A percentile compares a stretch with the other conserved stretches of the same genome.
Conservation (phyloP, 2,329 filamentous ascomycete species). For the Aschersonia sp. region DNA sequence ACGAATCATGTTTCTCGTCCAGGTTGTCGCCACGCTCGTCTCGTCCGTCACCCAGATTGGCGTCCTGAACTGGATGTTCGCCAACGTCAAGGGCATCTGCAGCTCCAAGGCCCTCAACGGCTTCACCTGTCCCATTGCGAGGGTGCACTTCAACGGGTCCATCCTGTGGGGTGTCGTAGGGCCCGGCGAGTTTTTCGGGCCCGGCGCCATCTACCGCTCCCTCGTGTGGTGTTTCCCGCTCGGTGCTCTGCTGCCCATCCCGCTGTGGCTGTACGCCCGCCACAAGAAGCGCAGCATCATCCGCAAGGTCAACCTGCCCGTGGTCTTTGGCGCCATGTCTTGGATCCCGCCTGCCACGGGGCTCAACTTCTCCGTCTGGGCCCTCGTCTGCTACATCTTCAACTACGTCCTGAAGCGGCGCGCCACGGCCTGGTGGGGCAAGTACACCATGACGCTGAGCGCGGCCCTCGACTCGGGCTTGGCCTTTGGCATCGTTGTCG, state of each 20-base stretch:
- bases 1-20: constrained; percentile 62
- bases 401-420: constrained; percentile 60
- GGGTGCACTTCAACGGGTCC: constrained; percentile 80
- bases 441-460: constrained; percentile 81
- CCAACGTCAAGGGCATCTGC: constrained; percentile 61
- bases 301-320: constrained; percentile 66
- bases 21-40: constrained; percentile 60
- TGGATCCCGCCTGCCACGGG: constrained; percentile 83
- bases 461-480: constrained; percentile 72
- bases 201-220: constrained; percentile 55
- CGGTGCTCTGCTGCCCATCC: constrained; percentile 59
- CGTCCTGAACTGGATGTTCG: constrained; percentile 84
- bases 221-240: constrained; percentile 73
- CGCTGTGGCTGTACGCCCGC: constrained; percentile 57
- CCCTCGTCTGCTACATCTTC: constrained; percentile 71
- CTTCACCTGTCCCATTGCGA: constrained; percentile 75
- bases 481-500: constrained; percentile 67
- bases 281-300: constrained; percentile 45
- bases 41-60: constrained; percentile 70
- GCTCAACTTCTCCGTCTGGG: constrained; percentile 81
- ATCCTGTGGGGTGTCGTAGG: constrained; percentile 86
- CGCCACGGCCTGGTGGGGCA: constrained; percentile 68
- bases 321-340: constrained; percentile 66
- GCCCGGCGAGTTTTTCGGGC: constrained; percentile 68
- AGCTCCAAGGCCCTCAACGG: constrained; percentile 69